phyloP scores from a whole-genome alignment of 768 basidiomycete genomes.

The Boletus fagicola region DNA sequence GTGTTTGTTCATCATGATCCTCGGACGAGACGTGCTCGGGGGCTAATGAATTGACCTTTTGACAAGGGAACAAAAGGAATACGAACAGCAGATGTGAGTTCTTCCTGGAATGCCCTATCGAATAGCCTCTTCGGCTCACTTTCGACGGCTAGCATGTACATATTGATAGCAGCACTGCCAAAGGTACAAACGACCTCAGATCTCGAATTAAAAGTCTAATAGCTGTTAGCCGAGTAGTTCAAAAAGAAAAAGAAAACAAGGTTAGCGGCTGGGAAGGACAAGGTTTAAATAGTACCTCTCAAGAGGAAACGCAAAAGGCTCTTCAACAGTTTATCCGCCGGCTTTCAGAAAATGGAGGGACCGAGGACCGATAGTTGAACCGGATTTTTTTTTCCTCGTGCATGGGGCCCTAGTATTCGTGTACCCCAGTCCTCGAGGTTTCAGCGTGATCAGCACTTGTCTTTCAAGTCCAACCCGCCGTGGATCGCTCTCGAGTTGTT shows the following conservation, averaged over 20 bases:
- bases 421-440: not conserved
- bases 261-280: not conserved
- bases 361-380: not conserved
- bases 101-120: not conserved
- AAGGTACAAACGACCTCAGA: not conserved
- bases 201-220: not conserved
- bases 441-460: conserved; percentile 3
- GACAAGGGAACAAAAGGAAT: not conserved
- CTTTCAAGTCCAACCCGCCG: not conserved
- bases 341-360: not conserved
- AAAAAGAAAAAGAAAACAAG: not conserved
- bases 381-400: not conserved
- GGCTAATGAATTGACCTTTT: not conserved
- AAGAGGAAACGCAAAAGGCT: not conserved
- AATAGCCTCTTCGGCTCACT: not conserved
- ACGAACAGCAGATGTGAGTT: not conserved
- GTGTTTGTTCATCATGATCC: not conserved
- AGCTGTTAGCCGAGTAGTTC: not conserved
- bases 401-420: not conserved
- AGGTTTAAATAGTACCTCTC: not conserved
- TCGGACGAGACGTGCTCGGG: not conserved
- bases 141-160: not conserved
- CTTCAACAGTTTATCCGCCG: not conserved
- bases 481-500: not conserved
- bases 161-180: not conserved